These are phyloP conservation scores for Russula dissimulans DNA, from an alignment of 768 basidiomycete genomes.

Conservation along the genomic window DNA sequence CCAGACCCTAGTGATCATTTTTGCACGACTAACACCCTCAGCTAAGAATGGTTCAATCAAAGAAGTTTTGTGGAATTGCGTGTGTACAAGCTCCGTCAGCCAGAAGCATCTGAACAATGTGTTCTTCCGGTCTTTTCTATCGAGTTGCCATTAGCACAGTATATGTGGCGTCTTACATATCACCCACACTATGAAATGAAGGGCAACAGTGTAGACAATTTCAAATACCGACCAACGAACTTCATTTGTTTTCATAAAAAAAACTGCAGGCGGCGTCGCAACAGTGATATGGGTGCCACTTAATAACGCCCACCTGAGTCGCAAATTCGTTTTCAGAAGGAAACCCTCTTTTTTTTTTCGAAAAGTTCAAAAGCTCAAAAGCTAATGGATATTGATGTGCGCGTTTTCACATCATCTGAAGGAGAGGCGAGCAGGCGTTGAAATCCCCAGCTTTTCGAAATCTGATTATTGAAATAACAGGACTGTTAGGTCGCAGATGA, in stretches of 20 bases:
- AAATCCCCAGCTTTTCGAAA: slow-evolving; percentile 66
- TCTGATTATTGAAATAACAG: slow-evolving; percentile 23
- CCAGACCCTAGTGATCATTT: slow-evolving; percentile 30
- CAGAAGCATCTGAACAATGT: slow-evolving; percentile 41
- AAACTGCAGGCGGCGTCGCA: slow-evolving; percentile 45
- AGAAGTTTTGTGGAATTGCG: slow-evolving; percentile 27
- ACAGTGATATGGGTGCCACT: neutral
- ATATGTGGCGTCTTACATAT: neutral
- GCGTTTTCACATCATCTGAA: slow-evolving; percentile 51
- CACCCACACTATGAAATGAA: slow-evolving; percentile 13
- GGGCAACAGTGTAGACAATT: slow-evolving; percentile 18
- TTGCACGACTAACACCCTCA: slow-evolving; percentile 34
- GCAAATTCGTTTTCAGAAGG: slow-evolving; percentile 21
- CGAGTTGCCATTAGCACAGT: neutral
- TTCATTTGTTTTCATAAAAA: slow-evolving; percentile 52
- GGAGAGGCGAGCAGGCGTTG: slow-evolving; percentile 53
- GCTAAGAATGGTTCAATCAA: slow-evolving; percentile 24
- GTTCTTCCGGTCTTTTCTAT: slow-evolving; percentile 31
- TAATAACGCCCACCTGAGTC: slow-evolving; percentile 65
- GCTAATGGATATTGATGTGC: no score
- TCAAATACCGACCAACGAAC: slow-evolving; percentile 16
- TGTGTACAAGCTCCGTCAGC: slow-evolving; percentile 54
- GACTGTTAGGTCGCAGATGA: slow-evolving; percentile 29
- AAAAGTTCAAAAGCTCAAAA: no score
- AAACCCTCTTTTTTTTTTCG: no score